Conservation (phyloP, 371 early-diverging fungal species). For the Phascolomyces articulosus region DNA sequence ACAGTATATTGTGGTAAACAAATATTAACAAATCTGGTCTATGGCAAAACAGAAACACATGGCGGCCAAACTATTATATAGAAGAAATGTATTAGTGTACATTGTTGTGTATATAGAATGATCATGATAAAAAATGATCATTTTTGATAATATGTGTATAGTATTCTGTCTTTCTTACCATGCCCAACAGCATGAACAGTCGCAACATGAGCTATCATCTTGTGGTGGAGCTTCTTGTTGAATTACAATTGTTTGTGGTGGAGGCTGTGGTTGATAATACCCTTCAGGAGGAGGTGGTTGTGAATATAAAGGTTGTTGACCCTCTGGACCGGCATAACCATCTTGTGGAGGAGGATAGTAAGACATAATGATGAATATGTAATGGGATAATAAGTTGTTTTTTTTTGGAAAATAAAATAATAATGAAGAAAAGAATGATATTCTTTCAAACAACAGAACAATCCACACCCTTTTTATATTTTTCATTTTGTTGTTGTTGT, state of each 20-base stretch:
- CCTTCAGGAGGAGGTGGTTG: constrained; percentile 12
- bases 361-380: background rate
- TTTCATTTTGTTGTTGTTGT: background rate
- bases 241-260: constrained; percentile 12
- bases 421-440: background rate
- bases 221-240: constrained; percentile 8
- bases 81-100: background rate
- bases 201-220: constrained; percentile 9
- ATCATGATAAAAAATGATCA: too few species aligned
- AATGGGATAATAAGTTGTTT: background rate
- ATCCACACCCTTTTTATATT: background rate
- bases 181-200: constrained; percentile 7
- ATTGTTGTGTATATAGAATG: too few species aligned
- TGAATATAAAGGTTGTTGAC: constrained; percentile 7
- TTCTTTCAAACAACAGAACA: background rate
- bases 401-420: too few species aligned
- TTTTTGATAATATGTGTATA: too few species aligned
- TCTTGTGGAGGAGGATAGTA: constrained; percentile 13
- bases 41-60: constrained; percentile 15
- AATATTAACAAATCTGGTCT: constrained; percentile 7
- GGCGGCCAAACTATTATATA: constrained; percentile 10
- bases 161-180: constrained; percentile 4
- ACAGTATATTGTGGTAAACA: too few species aligned
- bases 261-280: constrained; percentile 13
- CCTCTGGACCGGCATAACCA: background rate